phyloP scores from a whole-genome alignment of 805 yeast species.

The Candida incommunis region DNA sequence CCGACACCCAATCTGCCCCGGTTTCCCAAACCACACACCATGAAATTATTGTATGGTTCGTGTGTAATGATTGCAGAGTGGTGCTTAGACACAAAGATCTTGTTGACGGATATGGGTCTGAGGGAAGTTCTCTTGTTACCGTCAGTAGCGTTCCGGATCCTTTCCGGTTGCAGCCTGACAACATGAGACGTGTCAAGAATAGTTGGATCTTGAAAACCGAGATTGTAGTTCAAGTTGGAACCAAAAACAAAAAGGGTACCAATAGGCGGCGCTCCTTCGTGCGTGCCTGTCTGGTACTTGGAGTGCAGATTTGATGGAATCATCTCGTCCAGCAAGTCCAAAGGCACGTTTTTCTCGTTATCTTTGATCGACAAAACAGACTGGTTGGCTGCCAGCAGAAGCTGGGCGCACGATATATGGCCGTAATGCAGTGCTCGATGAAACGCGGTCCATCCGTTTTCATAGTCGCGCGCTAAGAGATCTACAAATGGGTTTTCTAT shows the following conservation, averaged over 20 bases:
- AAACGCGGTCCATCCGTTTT: slow-evolving; percentile 70
- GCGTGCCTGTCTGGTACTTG: slow-evolving; percentile 39
- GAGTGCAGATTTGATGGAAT: slow-evolving; percentile 5
- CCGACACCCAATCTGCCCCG: slow-evolving; percentile 62
- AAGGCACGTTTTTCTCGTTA: slow-evolving; percentile 55
- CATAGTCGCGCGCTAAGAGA: slow-evolving; percentile 40
- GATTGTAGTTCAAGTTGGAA: slow-evolving; percentile 42
- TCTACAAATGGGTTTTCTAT: slow-evolving; percentile 36
- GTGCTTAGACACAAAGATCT: slow-evolving; percentile 43
- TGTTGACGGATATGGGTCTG: slow-evolving; percentile 31
- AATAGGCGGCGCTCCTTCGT: background rate
- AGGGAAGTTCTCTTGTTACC: slow-evolving; percentile 12
- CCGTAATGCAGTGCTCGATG: slow-evolving; percentile 55
- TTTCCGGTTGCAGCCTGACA: slow-evolving; percentile 18
- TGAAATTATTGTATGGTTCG: slow-evolving; percentile 32
- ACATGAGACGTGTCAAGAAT: slow-evolving; percentile 33
- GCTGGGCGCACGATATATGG: slow-evolving; percentile 38
- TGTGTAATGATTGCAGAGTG: slow-evolving; percentile 50
- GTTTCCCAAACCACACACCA: slow-evolving; percentile 51
- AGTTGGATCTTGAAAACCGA: slow-evolving; percentile 54
- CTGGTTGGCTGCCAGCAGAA: slow-evolving; percentile 23
- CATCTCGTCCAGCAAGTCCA: slow-evolving; percentile 38
- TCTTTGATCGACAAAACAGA: slow-evolving; percentile 44
- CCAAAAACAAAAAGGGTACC: slow-evolving; percentile 41
- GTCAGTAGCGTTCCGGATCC: background rate